Base-by-base conservation (phyloP, 768 basidiomycete species). In the Lyophyllum decastes region DNA sequence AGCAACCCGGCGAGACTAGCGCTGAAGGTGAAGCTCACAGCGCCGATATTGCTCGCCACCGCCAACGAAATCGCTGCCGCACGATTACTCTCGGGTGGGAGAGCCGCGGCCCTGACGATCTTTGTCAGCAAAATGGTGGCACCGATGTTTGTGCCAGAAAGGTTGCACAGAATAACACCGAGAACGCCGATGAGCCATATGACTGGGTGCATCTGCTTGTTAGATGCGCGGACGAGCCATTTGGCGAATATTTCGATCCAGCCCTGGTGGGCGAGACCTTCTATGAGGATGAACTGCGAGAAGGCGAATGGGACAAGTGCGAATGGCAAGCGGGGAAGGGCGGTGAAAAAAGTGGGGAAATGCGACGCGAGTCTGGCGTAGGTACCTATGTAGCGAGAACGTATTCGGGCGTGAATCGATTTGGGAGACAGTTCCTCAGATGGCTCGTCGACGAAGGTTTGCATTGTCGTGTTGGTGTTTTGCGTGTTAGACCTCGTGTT, bases 201-300 rank as follows among this genome's bases (percentile, higher is more conserved):
- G 5, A 82, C 75, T 2, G 81, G 76, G 54, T 79, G 73, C 58
- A 83, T 76, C 46, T 81, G 61, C 0, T 72, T 64, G 16, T 69
- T 45, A 0, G 78, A 78, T 17, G 72, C 87, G 66, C 64, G 76
- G 52, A 76, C 67, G 34, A 88, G 77, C 90, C 92, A 92, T 24
- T 53, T 52, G 17, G 86, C 88, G 67, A 95, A 96, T 22, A 95
- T 79, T 12, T 84, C 78, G 9, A 96, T 92, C 94, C 95, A 98
- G 25, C 94, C 94, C 57, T 88, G 86, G 59, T 85, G 80, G 12
- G 86, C 79, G 6, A 98, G 81, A 0, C 82, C 90, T 67, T 95
- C 90, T 56, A 96, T 92, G 55, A 98, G 84, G 62, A 98, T 93
- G 75, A 98, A 98, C 72, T 95, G 94, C 0, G 90, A 88, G 68